phyloP scores from a whole-genome alignment of 1,139 yeast genomes.

The Hansenula lynferdii region DNA sequence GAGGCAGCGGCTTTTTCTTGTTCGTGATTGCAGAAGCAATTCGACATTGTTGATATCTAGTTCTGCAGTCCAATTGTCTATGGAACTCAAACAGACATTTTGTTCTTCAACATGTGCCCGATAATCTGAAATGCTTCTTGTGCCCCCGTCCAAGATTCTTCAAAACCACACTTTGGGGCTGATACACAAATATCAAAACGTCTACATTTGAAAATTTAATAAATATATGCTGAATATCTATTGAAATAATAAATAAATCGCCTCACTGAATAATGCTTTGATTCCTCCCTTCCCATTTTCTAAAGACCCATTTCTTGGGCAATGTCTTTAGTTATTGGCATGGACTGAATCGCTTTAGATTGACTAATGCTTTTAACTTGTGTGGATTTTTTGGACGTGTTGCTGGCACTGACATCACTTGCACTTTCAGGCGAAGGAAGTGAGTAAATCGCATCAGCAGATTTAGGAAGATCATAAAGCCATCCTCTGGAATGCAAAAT shows the following conservation, averaged over 20 bases:
- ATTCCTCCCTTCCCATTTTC: no score
- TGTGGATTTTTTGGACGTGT: neutral
- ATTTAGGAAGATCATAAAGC: slow-evolving; percentile 51
- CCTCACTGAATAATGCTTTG: no score
- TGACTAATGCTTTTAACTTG: neutral
- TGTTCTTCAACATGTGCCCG: neutral
- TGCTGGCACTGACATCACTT: neutral
- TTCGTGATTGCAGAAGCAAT: neutral
- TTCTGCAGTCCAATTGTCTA: no score
- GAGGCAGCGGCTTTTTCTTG: neutral
- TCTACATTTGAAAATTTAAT: no score
- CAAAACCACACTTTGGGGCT: no score
- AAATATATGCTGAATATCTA: neutral
- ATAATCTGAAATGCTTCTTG: neutral
- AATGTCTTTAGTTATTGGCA: slow-evolving; percentile 15
- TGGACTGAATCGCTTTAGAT: slow-evolving; percentile 12
- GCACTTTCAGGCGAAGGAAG: slow-evolving; percentile 5
- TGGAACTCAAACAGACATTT: no score
- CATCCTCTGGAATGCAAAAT: slow-evolving; percentile 58
- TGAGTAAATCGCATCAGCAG: slow-evolving; percentile 36
- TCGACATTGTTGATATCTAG: neutral
- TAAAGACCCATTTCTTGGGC: slow-evolving; percentile 14
- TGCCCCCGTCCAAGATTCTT: no score
- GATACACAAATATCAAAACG: no score
- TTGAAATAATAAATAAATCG: slow-evolving; percentile 1